Evolutionary conservation across 345 rosid genomes (phyloP).

Genomic region (Brassica juncea): DNA sequence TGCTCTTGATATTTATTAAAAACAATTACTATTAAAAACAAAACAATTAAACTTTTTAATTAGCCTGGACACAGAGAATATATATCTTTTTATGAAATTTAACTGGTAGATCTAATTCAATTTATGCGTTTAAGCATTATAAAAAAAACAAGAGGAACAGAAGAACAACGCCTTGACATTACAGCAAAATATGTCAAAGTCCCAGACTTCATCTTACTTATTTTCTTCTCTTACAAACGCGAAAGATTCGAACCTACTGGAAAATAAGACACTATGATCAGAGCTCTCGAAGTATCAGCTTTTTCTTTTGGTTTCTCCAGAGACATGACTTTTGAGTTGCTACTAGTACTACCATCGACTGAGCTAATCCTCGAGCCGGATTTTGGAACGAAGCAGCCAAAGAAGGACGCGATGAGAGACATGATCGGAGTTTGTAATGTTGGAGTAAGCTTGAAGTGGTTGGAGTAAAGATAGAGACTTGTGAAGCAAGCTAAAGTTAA

Average conservation of each 20-base stretch:
- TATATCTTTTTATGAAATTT: neutral
- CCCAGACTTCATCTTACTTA: neutral
- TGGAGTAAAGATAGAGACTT: no score
- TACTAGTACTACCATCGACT: constrained; percentile 3
- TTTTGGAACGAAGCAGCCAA: constrained; percentile 21
- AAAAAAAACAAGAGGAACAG: neutral
- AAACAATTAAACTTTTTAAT: neutral
- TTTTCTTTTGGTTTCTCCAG: constrained; percentile 29
- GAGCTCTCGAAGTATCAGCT: constrained; percentile 23
- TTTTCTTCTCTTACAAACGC: constrained; percentile 25
- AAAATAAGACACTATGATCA: constrained; percentile 28
- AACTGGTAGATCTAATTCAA: neutral
- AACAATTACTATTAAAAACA: no score
- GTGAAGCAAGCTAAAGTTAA: no score
- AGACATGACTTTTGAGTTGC: constrained; percentile 15
- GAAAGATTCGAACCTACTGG: constrained; percentile 37
- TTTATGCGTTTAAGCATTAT: no score
- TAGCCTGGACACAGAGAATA: neutral
- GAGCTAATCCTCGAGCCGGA: constrained; percentile 21
- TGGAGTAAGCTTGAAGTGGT: no score
- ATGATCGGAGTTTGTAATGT: constrained; percentile 12
- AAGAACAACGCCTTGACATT: neutral
- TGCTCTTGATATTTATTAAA: no score
- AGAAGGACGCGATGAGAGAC: constrained; percentile 23
- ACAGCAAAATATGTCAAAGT: neutral